Conservation (phyloP, 179 eudicot species). For the Sideroxylon spinosum region DNA sequence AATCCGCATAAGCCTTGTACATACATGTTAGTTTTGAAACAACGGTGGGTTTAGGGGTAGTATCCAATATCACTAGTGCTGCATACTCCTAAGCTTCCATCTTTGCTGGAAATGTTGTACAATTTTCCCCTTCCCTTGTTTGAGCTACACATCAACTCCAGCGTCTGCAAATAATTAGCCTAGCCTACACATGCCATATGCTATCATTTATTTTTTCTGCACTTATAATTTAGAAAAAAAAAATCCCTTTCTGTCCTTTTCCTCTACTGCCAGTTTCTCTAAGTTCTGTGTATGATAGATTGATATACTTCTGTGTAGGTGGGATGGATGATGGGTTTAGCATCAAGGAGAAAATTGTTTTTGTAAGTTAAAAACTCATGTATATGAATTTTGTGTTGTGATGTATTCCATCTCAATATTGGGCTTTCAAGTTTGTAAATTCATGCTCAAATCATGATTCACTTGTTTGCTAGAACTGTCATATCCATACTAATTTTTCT, state of each 20-base stretch:
- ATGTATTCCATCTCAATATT: slow-evolving; percentile 6
- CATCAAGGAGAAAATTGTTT: slow-evolving; percentile 75
- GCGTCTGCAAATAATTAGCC: background rate
- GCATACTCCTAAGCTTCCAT: no score
- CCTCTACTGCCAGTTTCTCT: background rate
- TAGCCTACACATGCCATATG: background rate
- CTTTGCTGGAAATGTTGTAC: no score
- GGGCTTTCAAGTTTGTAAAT: background rate
- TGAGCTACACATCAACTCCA: background rate
- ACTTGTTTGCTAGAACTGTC: background rate
- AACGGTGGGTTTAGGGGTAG: no score
- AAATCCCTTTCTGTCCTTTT: background rate
- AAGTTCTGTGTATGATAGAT: slow-evolving; percentile 38
- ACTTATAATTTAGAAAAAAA: background rate
- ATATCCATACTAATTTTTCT: background rate
- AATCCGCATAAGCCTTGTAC: no score
- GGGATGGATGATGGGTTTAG: slow-evolving; percentile 92
- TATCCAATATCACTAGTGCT: no score
- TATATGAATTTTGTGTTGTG: background rate
- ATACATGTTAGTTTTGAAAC: no score
- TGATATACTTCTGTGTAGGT: slow-evolving; percentile 74
- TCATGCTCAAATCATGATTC: slow-evolving; percentile 6
- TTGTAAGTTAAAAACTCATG: slow-evolving; percentile 45
- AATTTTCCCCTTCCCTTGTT: background rate
- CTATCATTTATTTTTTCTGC: background rate